Conservation (phyloP, 2,329 filamentous ascomycete genomes). For the Cryphonectria nitschkei region DNA sequence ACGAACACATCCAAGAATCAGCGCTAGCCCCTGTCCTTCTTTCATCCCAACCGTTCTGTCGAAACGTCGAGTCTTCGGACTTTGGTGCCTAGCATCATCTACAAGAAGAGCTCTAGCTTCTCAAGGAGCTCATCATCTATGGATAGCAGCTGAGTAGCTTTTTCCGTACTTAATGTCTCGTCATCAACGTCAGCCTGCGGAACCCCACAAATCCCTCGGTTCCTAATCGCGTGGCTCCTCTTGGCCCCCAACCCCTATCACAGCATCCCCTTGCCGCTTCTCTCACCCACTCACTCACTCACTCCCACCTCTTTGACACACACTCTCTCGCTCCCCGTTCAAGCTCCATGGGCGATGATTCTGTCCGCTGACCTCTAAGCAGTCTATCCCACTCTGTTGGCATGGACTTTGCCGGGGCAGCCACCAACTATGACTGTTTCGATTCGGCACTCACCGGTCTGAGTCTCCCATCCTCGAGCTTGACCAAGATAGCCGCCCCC, state of each 20-base stretch:
- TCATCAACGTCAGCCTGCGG: constrained; percentile 20
- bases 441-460: not conserved
- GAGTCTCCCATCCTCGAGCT: constrained; percentile 10
- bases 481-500: constrained; percentile 20
- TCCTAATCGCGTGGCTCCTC: constrained; percentile 22
- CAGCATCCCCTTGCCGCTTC: not conserved
- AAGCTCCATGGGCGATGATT: not conserved
- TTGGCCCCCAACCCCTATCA: constrained; percentile 21
- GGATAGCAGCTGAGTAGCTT: constrained; percentile 20
- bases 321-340: not conserved
- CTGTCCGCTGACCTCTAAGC: constrained; percentile 7
- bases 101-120: not conserved
- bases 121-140: not conserved
- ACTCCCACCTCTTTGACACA: too few species aligned
- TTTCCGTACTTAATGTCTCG: constrained; percentile 6
- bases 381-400: not conserved
- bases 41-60: not conserved
- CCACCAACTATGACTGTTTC: not conserved
- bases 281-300: not conserved
- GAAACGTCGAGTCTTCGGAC: not conserved
- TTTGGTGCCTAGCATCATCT: not conserved
- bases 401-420: not conserved
- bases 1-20: not conserved
- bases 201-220: constrained; percentile 21
- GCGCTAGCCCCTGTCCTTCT: constrained; percentile 4